phyloP scores from a whole-genome alignment of 1,284 basidiomycete genomes.

The Cystobasidiaceae sp. region DNA sequence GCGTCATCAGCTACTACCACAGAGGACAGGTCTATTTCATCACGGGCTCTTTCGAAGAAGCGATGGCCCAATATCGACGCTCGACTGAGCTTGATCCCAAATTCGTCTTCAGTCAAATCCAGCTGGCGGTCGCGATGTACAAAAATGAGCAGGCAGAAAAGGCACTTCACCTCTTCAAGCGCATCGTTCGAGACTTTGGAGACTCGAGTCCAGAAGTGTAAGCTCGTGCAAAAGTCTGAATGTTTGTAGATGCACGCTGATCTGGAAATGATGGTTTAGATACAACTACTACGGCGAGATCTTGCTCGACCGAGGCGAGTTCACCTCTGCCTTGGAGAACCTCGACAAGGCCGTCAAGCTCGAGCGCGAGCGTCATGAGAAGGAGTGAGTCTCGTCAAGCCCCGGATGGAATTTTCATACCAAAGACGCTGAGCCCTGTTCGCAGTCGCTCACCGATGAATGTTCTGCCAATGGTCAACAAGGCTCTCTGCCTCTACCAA shows the following conservation, averaged over 20 bases:
- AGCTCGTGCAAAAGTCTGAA: constrained; percentile 47
- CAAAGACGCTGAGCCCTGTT: background rate
- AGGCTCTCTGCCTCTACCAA: constrained; percentile 90
- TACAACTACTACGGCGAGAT: constrained; percentile 74
- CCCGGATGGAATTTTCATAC: background rate
- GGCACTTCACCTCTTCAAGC: constrained; percentile 83
- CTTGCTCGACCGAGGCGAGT: constrained; percentile 84
- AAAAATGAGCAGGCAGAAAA: constrained; percentile 72
- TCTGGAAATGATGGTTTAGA: background rate
- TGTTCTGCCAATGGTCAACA: constrained; percentile 94
- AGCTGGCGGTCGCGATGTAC: constrained; percentile 95
- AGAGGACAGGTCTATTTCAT: constrained; percentile 98
- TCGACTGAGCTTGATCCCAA: constrained; percentile 73
- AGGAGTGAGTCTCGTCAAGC: constrained; percentile 53
- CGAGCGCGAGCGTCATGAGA: constrained; percentile 55
- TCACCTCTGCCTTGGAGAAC: constrained; percentile 85
- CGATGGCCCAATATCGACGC: constrained; percentile 84
- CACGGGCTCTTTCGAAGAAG: constrained; percentile 79
- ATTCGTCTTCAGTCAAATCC: constrained; percentile 94
- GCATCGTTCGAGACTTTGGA: constrained; percentile 46
- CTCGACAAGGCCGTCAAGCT: constrained; percentile 90
- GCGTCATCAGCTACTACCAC: constrained; percentile 83
- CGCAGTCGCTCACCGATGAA: constrained; percentile 54
- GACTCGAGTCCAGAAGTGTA: constrained; percentile 29
- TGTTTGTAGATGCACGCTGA: background rate